These are phyloP conservation scores for Leishmania tropica DNA, from an alignment of 208 protist genomes.

Conservation along the genomic window DNA sequence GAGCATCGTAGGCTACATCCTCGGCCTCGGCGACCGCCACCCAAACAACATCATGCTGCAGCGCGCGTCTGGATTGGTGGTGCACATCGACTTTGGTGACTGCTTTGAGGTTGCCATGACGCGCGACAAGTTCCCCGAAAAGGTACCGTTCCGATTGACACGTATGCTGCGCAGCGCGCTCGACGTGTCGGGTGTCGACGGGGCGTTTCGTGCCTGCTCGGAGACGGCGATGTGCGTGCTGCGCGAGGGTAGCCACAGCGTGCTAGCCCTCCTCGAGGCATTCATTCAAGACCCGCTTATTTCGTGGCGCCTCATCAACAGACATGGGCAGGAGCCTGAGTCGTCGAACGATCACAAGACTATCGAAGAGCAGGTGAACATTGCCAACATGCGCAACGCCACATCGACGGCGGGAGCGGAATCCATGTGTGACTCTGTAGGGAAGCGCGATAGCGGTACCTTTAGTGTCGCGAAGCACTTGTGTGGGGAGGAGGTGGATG, in stretches of 20 bases:
- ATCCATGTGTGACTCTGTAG: constrained; percentile 40
- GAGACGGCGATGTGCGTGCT: constrained; percentile 98
- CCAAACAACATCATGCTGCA: constrained; percentile 99
- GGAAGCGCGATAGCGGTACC: constrained; percentile 22
- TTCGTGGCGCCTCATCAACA: constrained; percentile 97
- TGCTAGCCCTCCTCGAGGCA: constrained; percentile 99
- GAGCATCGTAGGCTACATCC: constrained; percentile 98
- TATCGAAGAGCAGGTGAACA: constrained; percentile 75
- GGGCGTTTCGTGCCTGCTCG: constrained; percentile 96
- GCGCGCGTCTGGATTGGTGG: constrained; percentile 93
- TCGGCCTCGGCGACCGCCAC: constrained; percentile 99
- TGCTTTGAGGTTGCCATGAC: constrained; percentile 99
- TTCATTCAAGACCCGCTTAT: constrained; percentile 99
- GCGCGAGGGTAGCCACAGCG: constrained; percentile 96
- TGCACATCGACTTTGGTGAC: constrained; percentile 99
- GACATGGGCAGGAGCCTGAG: constrained; percentile 71
- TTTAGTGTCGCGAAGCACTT: constrained; percentile 46
- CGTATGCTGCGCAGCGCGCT: constrained; percentile 99
- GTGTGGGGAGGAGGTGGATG: constrained; percentile 71
- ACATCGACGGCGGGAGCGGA: constrained; percentile 23
- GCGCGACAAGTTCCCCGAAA: constrained; percentile 99
- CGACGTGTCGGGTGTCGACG: constrained; percentile 98
- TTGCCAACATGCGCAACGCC: constrained; percentile 37
- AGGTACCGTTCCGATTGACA: constrained; percentile 99
- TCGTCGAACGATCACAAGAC: constrained; percentile 70